phyloP scores from a whole-genome alignment of 2,329 filamentous ascomycete species.

The Lasiodiplodia hormozganensis region DNA sequence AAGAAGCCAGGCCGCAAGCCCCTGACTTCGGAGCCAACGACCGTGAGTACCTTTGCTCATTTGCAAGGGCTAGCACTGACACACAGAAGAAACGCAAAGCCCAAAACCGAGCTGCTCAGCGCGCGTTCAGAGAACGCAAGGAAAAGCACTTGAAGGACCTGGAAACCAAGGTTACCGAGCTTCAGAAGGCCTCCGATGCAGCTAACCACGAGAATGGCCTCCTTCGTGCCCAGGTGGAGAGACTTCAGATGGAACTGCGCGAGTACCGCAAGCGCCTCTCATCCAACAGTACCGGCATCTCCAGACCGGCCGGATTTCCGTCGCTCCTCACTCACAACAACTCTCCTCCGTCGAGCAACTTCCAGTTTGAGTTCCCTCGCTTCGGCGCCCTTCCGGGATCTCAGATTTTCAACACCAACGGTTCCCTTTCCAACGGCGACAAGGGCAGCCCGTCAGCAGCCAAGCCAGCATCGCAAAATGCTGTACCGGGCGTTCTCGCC shows the following conservation, averaged over 20 bases:
- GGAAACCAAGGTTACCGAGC: conserved; percentile 70
- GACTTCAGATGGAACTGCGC: conserved; percentile 80
- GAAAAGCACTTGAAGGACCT: conserved; percentile 88
- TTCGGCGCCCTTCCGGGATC: conserved; percentile 76
- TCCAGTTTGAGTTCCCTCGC: conserved; percentile 95
- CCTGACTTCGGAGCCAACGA: conserved; percentile 91
- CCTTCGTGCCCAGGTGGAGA: conserved; percentile 86
- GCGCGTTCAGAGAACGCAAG: conserved; percentile 93
- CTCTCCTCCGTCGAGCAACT: conserved; percentile 71
- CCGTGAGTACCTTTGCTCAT: conserved; percentile 67
- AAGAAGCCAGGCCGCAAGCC: conserved; percentile 98
- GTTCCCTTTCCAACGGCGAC: conserved; percentile 42
- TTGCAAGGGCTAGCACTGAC: conserved; percentile 35
- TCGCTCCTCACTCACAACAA: conserved; percentile 53
- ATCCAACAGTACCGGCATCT: conserved; percentile 59
- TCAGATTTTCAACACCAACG: conserved; percentile 60
- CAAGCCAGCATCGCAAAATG: neutral
- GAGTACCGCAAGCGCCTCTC: conserved; percentile 91
- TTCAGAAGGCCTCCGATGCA: conserved; percentile 82
- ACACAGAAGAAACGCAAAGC: conserved; percentile 84
- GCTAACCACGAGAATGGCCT: conserved; percentile 85
- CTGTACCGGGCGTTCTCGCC: conserved; percentile 35
- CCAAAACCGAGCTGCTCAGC: conserved; percentile 90
- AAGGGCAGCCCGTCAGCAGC: conserved; percentile 35
- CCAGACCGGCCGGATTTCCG: conserved; percentile 55